Conservation (phyloP, 371 early-diverging fungal genomes). For the Funneliformis caledonium region DNA sequence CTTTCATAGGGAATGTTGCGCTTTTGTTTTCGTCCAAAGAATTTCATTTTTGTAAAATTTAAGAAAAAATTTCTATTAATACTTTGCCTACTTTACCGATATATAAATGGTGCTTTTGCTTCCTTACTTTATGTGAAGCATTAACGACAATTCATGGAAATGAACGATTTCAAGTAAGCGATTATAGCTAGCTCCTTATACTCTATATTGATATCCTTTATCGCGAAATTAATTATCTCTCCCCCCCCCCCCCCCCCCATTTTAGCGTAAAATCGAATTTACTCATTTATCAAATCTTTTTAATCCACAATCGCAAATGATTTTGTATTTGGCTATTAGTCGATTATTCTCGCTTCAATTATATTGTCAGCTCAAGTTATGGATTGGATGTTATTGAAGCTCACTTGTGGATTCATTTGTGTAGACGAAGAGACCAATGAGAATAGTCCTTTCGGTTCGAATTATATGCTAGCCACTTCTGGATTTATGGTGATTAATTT, state of each 20-base stretch:
- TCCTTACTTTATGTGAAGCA: constrained; percentile 79
- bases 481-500: constrained; percentile 32
- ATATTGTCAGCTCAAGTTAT: constrained; percentile 62
- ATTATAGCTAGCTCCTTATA: neutral
- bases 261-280: constrained; percentile 20
- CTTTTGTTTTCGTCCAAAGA: constrained; percentile 45
- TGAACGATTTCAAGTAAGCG: constrained; percentile 60
- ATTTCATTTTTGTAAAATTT: neutral
- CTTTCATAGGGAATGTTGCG: constrained; percentile 48
- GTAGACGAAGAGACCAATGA: constrained; percentile 40
- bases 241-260: too few species aligned
- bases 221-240: neutral
- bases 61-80: neutral
- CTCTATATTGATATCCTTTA: neutral
- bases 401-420: constrained; percentile 47
- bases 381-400: constrained; percentile 47
- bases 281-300: neutral
- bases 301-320: constrained; percentile 47
- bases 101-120: constrained; percentile 50
- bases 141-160: constrained; percentile 81
- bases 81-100: too few species aligned
- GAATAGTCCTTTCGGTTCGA: constrained; percentile 56
- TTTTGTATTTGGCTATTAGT: constrained; percentile 61
- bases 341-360: constrained; percentile 64
- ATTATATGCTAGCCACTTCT: constrained; percentile 62